A percentile compares a stretch with the other conserved stretches of the same genome.
phyloP scores from a whole-genome alignment of 345 rosid species.

The Eucalyptus cloeziana region DNA sequence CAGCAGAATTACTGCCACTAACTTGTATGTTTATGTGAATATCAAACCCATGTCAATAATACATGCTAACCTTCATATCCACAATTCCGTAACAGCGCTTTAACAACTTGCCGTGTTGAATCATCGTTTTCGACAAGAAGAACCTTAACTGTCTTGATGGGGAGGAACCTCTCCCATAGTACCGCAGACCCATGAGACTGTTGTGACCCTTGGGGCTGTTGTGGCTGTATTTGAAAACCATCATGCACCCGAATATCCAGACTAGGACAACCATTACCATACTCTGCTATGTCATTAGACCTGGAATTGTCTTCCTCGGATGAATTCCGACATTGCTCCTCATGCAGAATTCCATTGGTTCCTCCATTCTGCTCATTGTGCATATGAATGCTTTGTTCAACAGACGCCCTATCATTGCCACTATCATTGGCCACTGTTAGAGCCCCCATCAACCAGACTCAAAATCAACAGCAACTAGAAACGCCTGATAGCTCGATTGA shows the following conservation, averaged over 20 bases:
- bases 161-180: conserved; percentile 77
- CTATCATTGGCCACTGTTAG: background rate
- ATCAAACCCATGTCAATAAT: background rate
- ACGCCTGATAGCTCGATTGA: background rate
- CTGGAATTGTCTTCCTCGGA: conserved; percentile 36
- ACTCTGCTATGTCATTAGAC: conserved; percentile 9
- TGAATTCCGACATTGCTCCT: conserved; percentile 27
- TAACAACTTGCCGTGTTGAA: conserved; percentile 66
- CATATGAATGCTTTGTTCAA: conserved; percentile 4
- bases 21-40: background rate
- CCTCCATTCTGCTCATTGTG: conserved; percentile 31
- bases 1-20: background rate
- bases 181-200: conserved; percentile 27
- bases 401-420: background rate
- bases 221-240: background rate
- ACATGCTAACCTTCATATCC: conserved; percentile 58
- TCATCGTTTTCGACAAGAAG: conserved; percentile 77
- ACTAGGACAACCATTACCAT: conserved; percentile 10
- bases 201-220: conserved; percentile 29
- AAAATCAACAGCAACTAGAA: conserved; percentile 10
- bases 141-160: conserved; percentile 55
- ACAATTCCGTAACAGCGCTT: conserved; percentile 68
- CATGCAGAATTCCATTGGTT: conserved; percentile 15
- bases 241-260: conserved; percentile 8
- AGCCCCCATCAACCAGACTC: conserved; percentile 31